Evolutionary conservation across 148 eudicot species (phyloP).

Genomic region (Cornus suecica): DNA sequence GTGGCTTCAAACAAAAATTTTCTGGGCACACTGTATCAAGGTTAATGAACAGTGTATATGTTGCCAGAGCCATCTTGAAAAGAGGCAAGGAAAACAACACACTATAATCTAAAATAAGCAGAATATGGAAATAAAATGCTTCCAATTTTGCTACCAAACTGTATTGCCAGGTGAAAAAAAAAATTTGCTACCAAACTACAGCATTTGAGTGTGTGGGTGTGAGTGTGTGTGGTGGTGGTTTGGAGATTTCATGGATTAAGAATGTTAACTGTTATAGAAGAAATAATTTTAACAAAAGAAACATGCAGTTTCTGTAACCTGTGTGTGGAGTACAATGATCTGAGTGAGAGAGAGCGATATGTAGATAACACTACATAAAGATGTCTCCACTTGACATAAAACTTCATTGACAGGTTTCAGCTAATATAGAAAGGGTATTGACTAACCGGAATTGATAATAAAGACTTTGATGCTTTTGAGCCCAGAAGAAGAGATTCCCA

Average conservation of each 20-base stretch:
- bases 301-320: not conserved
- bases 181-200: too few species aligned
- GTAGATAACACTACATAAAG: not conserved
- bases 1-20: not conserved
- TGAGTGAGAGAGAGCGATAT: not conserved
- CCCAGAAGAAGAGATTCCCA: conserved; percentile 86
- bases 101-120: not conserved
- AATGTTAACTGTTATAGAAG: not conserved
- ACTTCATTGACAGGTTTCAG: not conserved
- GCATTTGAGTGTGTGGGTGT: too few species aligned
- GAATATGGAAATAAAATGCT: not conserved
- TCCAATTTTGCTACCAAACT: not conserved
- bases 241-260: not conserved
- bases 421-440: not conserved
- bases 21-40: not conserved
- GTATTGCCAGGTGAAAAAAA: too few species aligned
- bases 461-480: conserved; percentile 56
- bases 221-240: too few species aligned
- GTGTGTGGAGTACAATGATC: not conserved
- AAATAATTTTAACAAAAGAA: not conserved
- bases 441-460: conserved; percentile 74
- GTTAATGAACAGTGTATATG: not conserved
- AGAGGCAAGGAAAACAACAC: not conserved
- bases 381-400: too few species aligned
- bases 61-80: not conserved